These are phyloP conservation scores for Colletotrichum lini DNA, from an alignment of 2,329 filamentous ascomycete species.

Conservation along the genomic window DNA sequence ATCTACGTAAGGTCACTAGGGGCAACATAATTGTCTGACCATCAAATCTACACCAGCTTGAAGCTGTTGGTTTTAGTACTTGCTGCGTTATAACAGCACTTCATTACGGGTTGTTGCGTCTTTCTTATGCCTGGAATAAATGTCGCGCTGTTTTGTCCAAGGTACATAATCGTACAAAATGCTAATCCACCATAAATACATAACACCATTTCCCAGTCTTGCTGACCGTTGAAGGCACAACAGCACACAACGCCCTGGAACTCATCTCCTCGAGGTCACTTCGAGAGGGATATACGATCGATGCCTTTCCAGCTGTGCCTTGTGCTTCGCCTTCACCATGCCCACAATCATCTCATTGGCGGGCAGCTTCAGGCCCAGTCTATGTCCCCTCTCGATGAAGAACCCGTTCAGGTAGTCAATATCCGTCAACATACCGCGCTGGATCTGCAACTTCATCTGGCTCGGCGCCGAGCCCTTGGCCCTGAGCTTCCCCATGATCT, in stretches of 20 bases:
- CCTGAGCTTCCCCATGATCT: conserved; percentile 70
- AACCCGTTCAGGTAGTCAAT: conserved; percentile 92
- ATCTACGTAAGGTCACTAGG: background rate
- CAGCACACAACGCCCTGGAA: background rate
- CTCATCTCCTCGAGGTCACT: conserved; percentile 50
- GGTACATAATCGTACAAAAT: conserved; percentile 20
- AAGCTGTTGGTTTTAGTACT: background rate
- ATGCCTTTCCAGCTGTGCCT: conserved; percentile 51
- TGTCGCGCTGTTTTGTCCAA: background rate
- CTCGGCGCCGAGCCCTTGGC: conserved; percentile 68
- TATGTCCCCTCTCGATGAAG: conserved; percentile 80
- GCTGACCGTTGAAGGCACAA: background rate
- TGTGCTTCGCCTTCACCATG: conserved; percentile 79
- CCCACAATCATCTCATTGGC: conserved; percentile 81
- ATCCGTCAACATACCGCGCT: conserved; percentile 76
- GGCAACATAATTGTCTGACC: conserved; percentile 1
- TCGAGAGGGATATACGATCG: conserved; percentile 53
- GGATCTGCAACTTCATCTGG: conserved; percentile 77
- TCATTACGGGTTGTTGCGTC: background rate
- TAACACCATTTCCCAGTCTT: background rate
- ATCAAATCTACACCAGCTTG: background rate
- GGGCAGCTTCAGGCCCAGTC: conserved; percentile 79
- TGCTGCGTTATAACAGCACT: background rate
- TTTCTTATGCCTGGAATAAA: background rate
- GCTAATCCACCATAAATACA: conserved; percentile 13